Base-by-base conservation (phyloP, 139 green algal genomes). In the Klebsormidium nitens region DNA sequence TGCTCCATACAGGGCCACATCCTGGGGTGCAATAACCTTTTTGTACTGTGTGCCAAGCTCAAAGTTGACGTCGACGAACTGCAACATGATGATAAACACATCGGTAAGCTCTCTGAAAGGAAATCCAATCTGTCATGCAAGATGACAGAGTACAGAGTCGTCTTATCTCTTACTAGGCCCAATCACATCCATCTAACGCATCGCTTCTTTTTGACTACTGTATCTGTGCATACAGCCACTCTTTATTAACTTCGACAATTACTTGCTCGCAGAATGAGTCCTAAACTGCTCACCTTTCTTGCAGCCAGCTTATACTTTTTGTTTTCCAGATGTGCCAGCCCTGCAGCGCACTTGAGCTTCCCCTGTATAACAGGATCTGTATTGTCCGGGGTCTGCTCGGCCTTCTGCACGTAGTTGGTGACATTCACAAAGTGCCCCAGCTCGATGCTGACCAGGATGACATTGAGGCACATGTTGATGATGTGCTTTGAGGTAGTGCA, bases 401-500 rank as follows among this genome's bases (percentile, higher is more conserved):
- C 91, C 71, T 95, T 93, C 32, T 79, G 62, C 5, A 95, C 86
- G 66, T 97, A 96, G 72, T 90, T 92, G 28, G 59, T 35, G 1
- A 96, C 87, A 64, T 96, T 88, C 39, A 90, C 78, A 56, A 83
- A 91, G 78, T 95, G 91, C 48, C 72, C 73, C 79, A 93, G 79
- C 83, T 95, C 91, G 2, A 95, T 66, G 5, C 76, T 72, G 23
- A 88, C 84, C 11, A 80, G 72, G 42, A 96, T 86, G 50, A 91
- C 82, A 40, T 84, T 87, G 32, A 97, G 75, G 80, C 92, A 97
- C 91, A 96, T 95, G 40, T 79, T 52, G 19, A 92, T 68, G 50
- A 94, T 82, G 79, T 97, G 92, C 71, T 87, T 86, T 2, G 74
- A 59, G 19, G 87, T 91, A 40, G 89, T 91, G 87, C 92, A 96